phyloP scores from a whole-genome alignment of 768 basidiomycete species.

The Lactarius sanguifluus region DNA sequence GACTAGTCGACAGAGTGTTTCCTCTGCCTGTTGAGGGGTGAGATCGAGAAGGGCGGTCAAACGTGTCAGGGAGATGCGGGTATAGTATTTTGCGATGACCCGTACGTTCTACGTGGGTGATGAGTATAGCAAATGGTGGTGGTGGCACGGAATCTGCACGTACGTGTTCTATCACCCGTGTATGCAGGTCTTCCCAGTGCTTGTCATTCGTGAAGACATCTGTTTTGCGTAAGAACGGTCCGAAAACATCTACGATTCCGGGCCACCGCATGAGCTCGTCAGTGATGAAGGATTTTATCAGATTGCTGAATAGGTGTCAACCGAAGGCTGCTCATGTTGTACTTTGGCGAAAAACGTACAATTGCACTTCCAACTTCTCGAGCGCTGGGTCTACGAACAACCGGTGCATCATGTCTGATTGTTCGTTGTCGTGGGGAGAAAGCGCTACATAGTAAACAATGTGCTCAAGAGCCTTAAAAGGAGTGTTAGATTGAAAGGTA shows the following conservation, averaged over 20 bases:
- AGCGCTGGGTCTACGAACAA: conserved; percentile 77
- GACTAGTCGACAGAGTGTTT: conserved; percentile 85
- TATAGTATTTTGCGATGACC: conserved; percentile 92
- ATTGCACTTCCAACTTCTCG: conserved; percentile 77
- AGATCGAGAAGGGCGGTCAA: conserved; percentile 88
- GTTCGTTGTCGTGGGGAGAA: conserved; percentile 94
- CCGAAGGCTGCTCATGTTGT: conserved; percentile 13
- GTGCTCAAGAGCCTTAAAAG: conserved; percentile 79
- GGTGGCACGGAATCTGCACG: conserved; percentile 34
- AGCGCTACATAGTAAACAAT: conserved; percentile 94
- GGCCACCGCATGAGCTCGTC: conserved; percentile 97
- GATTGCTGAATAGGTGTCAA: conserved; percentile 57
- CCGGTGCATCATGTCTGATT: conserved; percentile 94
- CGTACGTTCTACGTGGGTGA: conserved; percentile 76
- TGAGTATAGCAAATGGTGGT: neutral
- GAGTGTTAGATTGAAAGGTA: conserved; percentile 15
- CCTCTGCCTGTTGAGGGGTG: conserved; percentile 76
- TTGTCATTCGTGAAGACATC: conserved; percentile 76
- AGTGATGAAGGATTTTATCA: conserved; percentile 92
- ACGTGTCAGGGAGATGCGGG: conserved; percentile 81
- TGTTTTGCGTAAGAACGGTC: conserved; percentile 75
- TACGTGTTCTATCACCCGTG: conserved; percentile 95
- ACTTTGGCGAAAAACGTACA: conserved; percentile 47
- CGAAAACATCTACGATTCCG: conserved; percentile 85
- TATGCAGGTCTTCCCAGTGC: conserved; percentile 94